Evolutionary conservation across 179 eudicot species (phyloP), one percentile per base, ranked within the genome.

Genomic region (Silene coronaria): DNA sequence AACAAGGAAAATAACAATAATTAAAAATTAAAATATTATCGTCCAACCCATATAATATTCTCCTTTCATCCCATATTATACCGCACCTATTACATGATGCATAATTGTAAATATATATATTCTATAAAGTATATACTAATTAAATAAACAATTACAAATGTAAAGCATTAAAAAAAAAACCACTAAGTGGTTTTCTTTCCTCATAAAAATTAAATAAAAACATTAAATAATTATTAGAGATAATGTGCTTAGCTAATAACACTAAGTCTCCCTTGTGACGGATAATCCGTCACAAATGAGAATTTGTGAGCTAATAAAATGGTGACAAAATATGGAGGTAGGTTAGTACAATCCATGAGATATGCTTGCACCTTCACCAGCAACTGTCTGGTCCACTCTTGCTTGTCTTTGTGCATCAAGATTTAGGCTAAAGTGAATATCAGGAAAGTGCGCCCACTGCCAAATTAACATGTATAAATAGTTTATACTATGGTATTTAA

Each of bases 391-490:
- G 82, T 84, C 88, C 84, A 82, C 80, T 61, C 84, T 86, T 72
- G 81, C 86, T 84, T 81, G 83, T 57, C 82, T 82, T 82, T 85
- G 84, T 62, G 85, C 81, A 45, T 86, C 89, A 75, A 81, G 69
- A 77, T 82, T 85, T 72, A 86, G 75, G 26, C 90, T 91, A 77
- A 85, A 86, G 62, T 89, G 93, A 34, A 89, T 91, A 72, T 82
- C 89, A 32, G 96, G 96, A 80, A 88, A 85, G 82, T 91, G 96
- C 79, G 96, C 96, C 96, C 96, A 91, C 96, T 90, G 80, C 80
- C 63, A 77, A 65, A 61, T 12, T 13, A 22, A 13, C 70, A 42
- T 61, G 48, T 42, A 42, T 38, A 8, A 38, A 38, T 38, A 38
- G 0, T 38, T 38, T 38, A 38, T 38, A 12, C 45, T 5, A 38